Evolutionary conservation across 495 filamentous ascomycete genomes (phyloP), one percentile per base, ranked within the genome.

Genomic region (Penicillium malachiteum): DNA sequence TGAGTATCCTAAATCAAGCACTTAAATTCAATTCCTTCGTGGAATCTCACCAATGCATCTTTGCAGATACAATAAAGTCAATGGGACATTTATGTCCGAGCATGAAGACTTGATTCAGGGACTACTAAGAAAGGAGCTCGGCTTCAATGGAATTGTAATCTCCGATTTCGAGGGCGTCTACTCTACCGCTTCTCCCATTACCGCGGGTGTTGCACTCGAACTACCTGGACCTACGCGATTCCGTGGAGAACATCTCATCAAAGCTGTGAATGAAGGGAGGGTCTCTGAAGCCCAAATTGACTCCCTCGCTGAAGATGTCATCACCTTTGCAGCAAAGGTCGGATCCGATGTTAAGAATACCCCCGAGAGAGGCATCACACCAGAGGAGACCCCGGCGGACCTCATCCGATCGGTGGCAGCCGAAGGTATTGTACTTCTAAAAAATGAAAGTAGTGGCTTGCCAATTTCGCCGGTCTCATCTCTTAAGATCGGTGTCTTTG

Each of bases 341-440:
- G 6, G 40, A 7, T 7, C 16, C 16, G 21, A 18, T 14, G 40
- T 5, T 18, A 14, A 42, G 10, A 18, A 9, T 18, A 9, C 7
- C 7, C 6, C 40, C 13, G 43, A 38, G 13, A 35, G 48, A 31
- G 34, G 32, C 13, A 26, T 35, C 16, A 12, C 44, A n/a, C 11
- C 10, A 14, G 33, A 46, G 16, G 32, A 54, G 11, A 12, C 17
- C n/a, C 34, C 32, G 7, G 42, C 30, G 5, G 21, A 41, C 31
- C 18, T 54, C 13, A 17, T 46, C 7, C 42, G 41, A 13, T 11
- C 14, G n/a, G 16, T 34, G 14, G 52, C 41, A 30, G 26, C 41
- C 18, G 43, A 46, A 17, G 52, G 52, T 9, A 55, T 55, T 7
- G 44, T 55, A n/a, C 34, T 55, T 32, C 44, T 55, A 3, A 55